Base-by-base conservation (phyloP, 768 basidiomycete species). In the Mrakia gelida region DNA sequence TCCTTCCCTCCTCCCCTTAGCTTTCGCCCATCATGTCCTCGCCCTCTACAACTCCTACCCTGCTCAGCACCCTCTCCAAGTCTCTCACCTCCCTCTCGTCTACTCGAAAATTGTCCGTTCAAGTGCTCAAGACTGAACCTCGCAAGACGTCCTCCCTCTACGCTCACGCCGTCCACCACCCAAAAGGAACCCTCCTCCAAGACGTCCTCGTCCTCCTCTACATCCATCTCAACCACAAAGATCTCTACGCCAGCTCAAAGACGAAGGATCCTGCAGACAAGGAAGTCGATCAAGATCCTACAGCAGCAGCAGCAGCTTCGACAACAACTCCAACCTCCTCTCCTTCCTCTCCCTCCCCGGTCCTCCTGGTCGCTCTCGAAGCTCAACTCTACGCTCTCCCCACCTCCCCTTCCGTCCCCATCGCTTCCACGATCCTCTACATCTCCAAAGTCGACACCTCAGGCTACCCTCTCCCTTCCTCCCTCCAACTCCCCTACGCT, bases 371-470 rank as follows among this genome's bases (percentile, higher is more conserved):
- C 54, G 77, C 77, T 9, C 73, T 81, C 43, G 93, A 95, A 83
- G 92, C 89, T 0, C 87, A 84, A 56, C 84, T 95, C 38, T 95
- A 93, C 87, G 88, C 88, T 70, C 82, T 95, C 71, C 91, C 93
- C 3, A 91, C 92, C 1, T 86, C 87, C 2, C 88, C 34, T 18
- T n/a, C 38, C 67, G 26, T n/a, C 67, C 41, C 26, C 1, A 23
- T 38, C 9, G 34, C 67, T 41, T 68, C 88, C 75, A 89, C 89
- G 4, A 88, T 98, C 49, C 84, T 98, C 45, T 97, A 98, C 84
- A 87, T 99, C 73, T 92, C 93, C 71, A 99, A 99, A 85, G 90
- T 97, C 74, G 97, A 99, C 84, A 90, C 94, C 16, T 93, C 95
- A 0, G 95, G 95, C 90, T 95, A 83, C 88, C 87, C 13, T 11